Percentiles rank a stretch among this genome's conserved stretches.
Conservation (phyloP, 345 rosid species). For the Murraya paniculata region DNA sequence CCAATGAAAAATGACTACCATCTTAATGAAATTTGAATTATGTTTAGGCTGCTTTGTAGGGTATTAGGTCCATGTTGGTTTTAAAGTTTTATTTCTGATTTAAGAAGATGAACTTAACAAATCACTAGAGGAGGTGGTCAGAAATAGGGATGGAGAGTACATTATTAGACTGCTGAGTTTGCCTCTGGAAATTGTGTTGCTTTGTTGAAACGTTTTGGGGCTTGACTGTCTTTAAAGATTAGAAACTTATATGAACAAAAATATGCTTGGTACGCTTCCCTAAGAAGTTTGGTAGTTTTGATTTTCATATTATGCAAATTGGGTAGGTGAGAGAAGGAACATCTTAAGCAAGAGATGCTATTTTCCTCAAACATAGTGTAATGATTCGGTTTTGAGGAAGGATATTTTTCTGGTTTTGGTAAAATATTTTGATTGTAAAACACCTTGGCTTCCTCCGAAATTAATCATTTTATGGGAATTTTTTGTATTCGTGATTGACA, state of each 20-base stretch:
- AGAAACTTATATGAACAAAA: neutral
- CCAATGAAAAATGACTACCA: neutral
- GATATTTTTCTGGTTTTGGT: neutral
- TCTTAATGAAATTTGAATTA: neutral
- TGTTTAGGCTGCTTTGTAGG: neutral
- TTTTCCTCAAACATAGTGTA: neutral
- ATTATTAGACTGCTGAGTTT: neutral
- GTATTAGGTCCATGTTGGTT: neutral
- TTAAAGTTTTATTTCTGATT: neutral
- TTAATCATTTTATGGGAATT: neutral
- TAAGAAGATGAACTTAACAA: neutral
- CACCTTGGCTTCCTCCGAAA: neutral
- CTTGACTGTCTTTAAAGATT: neutral
- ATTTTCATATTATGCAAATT: neutral
- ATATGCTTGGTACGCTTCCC: neutral
- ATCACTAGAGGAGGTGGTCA: neutral
- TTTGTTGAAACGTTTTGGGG: neutral
- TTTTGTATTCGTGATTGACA: neutral
- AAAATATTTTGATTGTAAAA: neutral
- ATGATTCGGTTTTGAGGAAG: neutral
- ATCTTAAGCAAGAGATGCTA: neutral
- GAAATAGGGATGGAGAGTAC: neutral
- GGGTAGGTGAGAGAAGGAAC: neutral
- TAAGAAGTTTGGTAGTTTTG: neutral
- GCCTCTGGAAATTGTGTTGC: neutral